Evolutionary conservation across 495 filamentous ascomycete genomes (phyloP), one percentile per base, ranked within the genome.

Genomic region (Thozetella sp.): DNA sequence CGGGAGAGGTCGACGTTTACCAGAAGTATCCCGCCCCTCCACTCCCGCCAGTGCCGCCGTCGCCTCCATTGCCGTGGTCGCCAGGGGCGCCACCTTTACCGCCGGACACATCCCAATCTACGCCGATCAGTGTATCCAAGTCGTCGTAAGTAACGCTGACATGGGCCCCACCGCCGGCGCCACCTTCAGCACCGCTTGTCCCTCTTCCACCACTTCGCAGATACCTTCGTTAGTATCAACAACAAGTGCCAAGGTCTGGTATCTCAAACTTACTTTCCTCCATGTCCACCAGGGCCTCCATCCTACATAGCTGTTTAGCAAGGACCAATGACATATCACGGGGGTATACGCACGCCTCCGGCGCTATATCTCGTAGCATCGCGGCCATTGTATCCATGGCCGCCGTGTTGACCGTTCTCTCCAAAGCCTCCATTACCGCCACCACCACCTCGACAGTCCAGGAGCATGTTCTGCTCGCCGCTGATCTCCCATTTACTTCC

Each of bases 341-440:
- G 20, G 3, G 43, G 6, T 13, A 15, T 11, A 20, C 53, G 59
- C 51, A 70, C 70, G 22, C 70, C 71, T 25, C 58, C 58, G 22
- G 67, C 65, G 1, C 74, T 43, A 26, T 37, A 22, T 24, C 15
- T 22, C 1, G 43, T 56, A 2, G 61, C 76, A 54, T 72, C 66
- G 13, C 69, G 56, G 13, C 76, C 76, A n/a, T 68, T 51, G 1
- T 67, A 72, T 17, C 75, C 75, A 23, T 61, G 63, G 0, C 75
- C 76, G 4, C 76, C 76, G 37, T 64, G 9, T 57, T 63, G 61
- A 22, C 61, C 61, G 10, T 53, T 37, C 30, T 63, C 56, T 10
- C 61, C 61, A 9, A 59, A 22, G 22, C 61, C 61, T 3, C 61
- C 61, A 20, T 25, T 17, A 4, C 61, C 61, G 25, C 61, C 60